Evolutionary conservation across 148 eudicot species (phyloP), one percentile per base, ranked within the genome.

Genomic region (Nepenthes gracilis): DNA sequence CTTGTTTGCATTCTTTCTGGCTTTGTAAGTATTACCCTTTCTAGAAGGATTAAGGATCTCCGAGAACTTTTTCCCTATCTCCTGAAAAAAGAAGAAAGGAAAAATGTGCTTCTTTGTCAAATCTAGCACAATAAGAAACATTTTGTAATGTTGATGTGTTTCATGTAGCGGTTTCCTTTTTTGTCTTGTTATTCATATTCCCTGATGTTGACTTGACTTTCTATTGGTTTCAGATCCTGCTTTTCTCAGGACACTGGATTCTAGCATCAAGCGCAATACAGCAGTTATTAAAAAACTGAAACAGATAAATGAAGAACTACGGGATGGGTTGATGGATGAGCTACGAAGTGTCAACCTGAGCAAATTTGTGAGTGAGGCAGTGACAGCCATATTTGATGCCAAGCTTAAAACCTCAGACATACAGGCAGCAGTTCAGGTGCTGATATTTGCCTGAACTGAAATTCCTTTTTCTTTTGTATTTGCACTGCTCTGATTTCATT

Each of bases 281-380:
- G 95, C 99, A 60, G 99, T 93, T 61, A 93, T 93, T 45, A 93
- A 93, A 67, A 93, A 93, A 65, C 85, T 93, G 60, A 93, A 93
- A 79, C 99, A 86, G 72, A 93, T 93, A 54, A 93, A 80, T 68
- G 99, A 93, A 70, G 99, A 93, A 61, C 96, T 84, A 66, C 82
- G 89, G 68, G 99, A 93, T 82, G 82, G 89, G 54, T 78, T 93
- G 78, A 81, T 88, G 91, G 96, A 93, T 64, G 99, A 93, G 47
- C 73, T 93, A 74, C 80, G 89, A 55, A 68, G 87, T 74, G 90
- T 93, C 70, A 93, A 93, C 69, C 71, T 93, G 61, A 93, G 99
- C 72, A 93, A 88, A 76, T 93, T 93, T 75, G 99, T 93, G 56
- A 93, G 96, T 58, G 99, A 93, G 78, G 99, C 96, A 62, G 99